phyloP scores from a whole-genome alignment of 2,329 filamentous ascomycete genomes.

The Pseudogymnoascus sp. region DNA sequence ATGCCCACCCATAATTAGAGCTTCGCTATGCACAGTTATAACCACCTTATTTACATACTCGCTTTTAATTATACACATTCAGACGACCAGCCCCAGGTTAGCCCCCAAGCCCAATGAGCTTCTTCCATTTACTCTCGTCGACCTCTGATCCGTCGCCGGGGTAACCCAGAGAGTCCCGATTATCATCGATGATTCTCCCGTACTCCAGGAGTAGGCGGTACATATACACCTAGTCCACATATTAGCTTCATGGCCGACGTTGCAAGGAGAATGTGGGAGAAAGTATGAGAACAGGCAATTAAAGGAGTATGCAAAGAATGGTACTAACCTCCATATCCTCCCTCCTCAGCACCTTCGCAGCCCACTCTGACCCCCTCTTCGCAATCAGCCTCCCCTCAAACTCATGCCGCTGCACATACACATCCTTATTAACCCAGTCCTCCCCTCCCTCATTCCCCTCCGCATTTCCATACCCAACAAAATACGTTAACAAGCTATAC shows the following conservation, averaged over 20 bases:
- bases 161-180: conserved; percentile 30
- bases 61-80: background rate
- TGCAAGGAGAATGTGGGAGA: conserved; percentile 8
- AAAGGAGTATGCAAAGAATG: background rate
- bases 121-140: conserved; percentile 16
- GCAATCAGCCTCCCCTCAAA: conserved; percentile 59
- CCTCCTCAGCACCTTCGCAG: conserved; percentile 58
- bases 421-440: conserved; percentile 34
- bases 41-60: background rate
- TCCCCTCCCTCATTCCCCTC: conserved; percentile 42
- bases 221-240: conserved; percentile 39
- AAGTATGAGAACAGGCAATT: background rate
- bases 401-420: conserved; percentile 35
- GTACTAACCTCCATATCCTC: conserved; percentile 66
- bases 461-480: conserved; percentile 51
- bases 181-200: conserved; percentile 33
- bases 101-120: background rate
- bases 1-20: background rate
- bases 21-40: background rate
- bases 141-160: conserved; percentile 28
- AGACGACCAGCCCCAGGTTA: background rate
- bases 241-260: conserved; percentile 24
- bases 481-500: conserved; percentile 68
- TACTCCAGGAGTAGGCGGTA: conserved; percentile 64
- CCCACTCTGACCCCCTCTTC: conserved; percentile 60